A percentile compares a stretch with the other conserved stretches of the same genome.
Evolutionary conservation across 306 rosid genomes (phyloP).

Genomic region (Cucumis melo): DNA sequence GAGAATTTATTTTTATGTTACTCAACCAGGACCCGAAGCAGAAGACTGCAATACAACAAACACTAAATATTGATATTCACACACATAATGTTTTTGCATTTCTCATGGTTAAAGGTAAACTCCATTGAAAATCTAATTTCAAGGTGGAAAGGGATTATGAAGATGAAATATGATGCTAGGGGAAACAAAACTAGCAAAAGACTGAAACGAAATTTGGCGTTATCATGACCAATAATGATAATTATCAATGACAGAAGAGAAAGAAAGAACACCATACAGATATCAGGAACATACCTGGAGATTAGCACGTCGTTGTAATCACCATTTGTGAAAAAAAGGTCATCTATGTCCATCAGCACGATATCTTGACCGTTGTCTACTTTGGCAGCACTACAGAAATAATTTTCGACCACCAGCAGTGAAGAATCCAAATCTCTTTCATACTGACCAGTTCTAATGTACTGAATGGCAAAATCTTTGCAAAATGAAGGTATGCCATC

Average conservation of each 20-base stretch:
- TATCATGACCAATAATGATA: not conserved
- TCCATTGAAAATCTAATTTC: not conserved
- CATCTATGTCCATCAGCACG: slow-evolving; percentile 64
- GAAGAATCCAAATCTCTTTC: slow-evolving; percentile 49
- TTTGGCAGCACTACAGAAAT: slow-evolving; percentile 26
- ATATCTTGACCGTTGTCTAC: slow-evolving; percentile 32
- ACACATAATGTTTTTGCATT: not conserved
- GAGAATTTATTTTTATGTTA: not conserved
- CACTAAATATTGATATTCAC: not conserved
- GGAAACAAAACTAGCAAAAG: not conserved
- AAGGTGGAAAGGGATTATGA: not conserved
- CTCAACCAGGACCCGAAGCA: not conserved
- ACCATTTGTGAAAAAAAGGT: slow-evolving; percentile 25
- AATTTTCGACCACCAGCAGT: slow-evolving; percentile 29
- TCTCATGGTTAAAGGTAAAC: not conserved
- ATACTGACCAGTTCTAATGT: slow-evolving; percentile 59
- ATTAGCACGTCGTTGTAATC: slow-evolving; percentile 5
- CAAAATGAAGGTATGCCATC: slow-evolving; percentile 40
- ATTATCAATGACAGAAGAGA: not conserved
- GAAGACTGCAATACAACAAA: not conserved
- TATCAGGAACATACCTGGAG: slow-evolving; percentile 22
- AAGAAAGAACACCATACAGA: not conserved
- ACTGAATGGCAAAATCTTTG: slow-evolving; percentile 25
- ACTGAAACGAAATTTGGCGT: not conserved
- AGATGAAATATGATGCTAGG: not conserved